phyloP scores from a whole-genome alignment of 2,329 filamentous ascomycete species.

The Colletotrichum sp. region DNA sequence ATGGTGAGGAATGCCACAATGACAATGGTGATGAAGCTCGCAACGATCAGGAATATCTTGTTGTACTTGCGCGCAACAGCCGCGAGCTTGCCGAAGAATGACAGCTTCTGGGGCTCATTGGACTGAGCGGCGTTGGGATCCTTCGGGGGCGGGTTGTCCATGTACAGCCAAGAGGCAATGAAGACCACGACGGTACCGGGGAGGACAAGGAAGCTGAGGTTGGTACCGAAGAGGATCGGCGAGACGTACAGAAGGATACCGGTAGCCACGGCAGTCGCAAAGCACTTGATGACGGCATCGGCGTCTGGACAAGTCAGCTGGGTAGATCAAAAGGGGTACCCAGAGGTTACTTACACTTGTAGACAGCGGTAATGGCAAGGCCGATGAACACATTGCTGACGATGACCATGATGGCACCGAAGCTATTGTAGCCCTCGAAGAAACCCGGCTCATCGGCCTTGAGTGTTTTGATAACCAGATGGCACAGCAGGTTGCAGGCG shows the following conservation, averaged over 20 bases:
- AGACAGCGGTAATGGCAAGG: slow-evolving; percentile 37
- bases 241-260: slow-evolving; percentile 35
- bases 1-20: slow-evolving; percentile 25
- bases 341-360: slow-evolving; percentile 31
- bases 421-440: slow-evolving; percentile 27
- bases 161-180: slow-evolving; percentile 34
- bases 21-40: slow-evolving; percentile 22
- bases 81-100: slow-evolving; percentile 14
- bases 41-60: slow-evolving; percentile 11
- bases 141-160: slow-evolving; percentile 31
- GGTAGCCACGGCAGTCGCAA: slow-evolving; percentile 35
- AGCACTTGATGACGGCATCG: slow-evolving; percentile 37
- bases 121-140: slow-evolving; percentile 11
- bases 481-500: slow-evolving; percentile 31
- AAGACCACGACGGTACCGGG: slow-evolving; percentile 34
- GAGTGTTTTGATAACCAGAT: slow-evolving; percentile 26
- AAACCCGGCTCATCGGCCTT: slow-evolving; percentile 32
- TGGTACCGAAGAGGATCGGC: slow-evolving; percentile 33
- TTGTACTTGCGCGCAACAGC: slow-evolving; percentile 20
- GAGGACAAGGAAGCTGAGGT: slow-evolving; percentile 29
- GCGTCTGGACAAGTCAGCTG: slow-evolving; percentile 28
- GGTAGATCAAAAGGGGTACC: background rate
- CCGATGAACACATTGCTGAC: slow-evolving; percentile 38
- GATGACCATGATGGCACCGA: slow-evolving; percentile 34
- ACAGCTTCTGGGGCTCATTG: slow-evolving; percentile 15